Base-by-base conservation (phyloP, 2,329 filamentous ascomycete genomes). In the Verticillium nonalfalfae region DNA sequence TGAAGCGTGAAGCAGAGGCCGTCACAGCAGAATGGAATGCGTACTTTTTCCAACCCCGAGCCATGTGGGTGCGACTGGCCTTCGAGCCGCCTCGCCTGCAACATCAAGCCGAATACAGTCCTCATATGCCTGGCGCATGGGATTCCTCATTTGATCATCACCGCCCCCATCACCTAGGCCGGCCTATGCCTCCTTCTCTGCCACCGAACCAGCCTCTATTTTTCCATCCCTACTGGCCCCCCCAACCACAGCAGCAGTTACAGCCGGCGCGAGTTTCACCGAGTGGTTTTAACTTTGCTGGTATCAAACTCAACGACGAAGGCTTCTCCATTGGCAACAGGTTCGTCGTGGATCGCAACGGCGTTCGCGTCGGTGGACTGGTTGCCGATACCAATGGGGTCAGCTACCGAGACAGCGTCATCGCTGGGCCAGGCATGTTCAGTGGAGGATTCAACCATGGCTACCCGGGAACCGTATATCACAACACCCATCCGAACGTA, bases 1-100 rank as follows among this genome's bases (percentile, higher is more conserved):
- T 18, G 9, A 55, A 21, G 35, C 58, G 34, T 15, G 58, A 59
- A 21, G 40, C 58, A n/a, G 34, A 31, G 39, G 70, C 72, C 1
- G 79, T 78, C 0, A 73, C 82, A 1, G 68, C 73, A 55, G 80
- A 84, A 66, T 86, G 84, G 84, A 87, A 86, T 64, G 74, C 77
- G 2, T 77, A 78, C 4, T 86, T 86, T 69, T 87, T 86, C 61
- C 72, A 67, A 1, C 82, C 81, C 13, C n/a, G 62, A 14, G 68
- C 73, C 56, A 80, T 85, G 66, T 87, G 84, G 84, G 86, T 87
- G 65, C 74, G 77, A 3, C 77, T 78, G 4, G 86, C 86, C 70
- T 87, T 86, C 62, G 71, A 66, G 1, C 81, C 80, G 2, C 33
- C 60, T 11, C 65, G 66, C 10, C 67, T 64, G 18, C 14, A 56